phyloP scores from a whole-genome alignment of 2,329 filamentous ascomycete genomes.

The Colletotrichum melonis region DNA sequence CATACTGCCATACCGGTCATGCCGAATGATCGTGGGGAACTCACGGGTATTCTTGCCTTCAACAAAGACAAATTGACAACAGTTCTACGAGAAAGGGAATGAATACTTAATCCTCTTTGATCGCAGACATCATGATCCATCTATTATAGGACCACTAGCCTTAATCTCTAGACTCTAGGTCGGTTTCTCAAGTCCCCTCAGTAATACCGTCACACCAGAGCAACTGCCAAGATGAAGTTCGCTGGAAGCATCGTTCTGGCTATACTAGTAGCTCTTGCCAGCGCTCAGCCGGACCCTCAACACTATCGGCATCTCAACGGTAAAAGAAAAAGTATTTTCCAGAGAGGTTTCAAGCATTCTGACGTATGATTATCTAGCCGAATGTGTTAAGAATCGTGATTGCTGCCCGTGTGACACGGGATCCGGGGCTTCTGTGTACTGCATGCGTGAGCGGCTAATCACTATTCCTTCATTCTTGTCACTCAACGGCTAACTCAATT shows the following conservation, averaged over 20 bases:
- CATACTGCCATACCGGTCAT: neutral
- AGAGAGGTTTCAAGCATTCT: neutral
- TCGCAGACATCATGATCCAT: neutral
- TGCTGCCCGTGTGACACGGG: constrained; percentile 3
- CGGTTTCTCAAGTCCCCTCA: neutral
- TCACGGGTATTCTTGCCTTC: neutral
- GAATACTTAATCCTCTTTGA: neutral
- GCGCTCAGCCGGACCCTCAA: neutral
- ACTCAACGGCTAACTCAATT: neutral
- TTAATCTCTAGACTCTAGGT: neutral
- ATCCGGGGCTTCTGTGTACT: neutral
- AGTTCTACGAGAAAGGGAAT: neutral
- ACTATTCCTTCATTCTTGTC: neutral
- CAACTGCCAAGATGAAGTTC: neutral
- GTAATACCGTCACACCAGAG: neutral
- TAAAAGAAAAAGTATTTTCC: too few relatives aligned
- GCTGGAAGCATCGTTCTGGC: neutral
- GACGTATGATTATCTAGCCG: neutral
- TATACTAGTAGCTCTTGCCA: neutral
- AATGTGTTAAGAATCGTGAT: neutral
- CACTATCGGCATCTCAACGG: too few relatives aligned
- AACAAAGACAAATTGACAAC: neutral
- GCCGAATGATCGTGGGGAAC: neutral
- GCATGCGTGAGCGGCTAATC: neutral
- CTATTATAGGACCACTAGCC: too few relatives aligned